These are phyloP conservation scores for Pyrenochaeta sp. DNA, from an alignment of 2,329 filamentous ascomycete genomes.

Conservation along the genomic window DNA sequence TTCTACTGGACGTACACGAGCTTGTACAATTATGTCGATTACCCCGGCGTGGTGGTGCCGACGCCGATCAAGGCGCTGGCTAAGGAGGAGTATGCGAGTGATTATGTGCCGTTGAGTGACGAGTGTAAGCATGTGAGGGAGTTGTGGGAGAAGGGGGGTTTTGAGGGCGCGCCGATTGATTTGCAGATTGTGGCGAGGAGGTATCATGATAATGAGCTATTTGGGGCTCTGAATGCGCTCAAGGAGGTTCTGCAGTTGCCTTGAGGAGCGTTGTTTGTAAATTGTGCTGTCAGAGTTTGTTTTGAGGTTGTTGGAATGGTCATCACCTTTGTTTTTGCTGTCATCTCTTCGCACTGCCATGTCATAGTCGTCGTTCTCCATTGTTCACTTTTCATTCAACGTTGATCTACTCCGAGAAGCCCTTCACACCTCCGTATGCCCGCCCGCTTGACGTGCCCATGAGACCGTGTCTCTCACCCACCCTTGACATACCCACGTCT, in stretches of 20 bases:
- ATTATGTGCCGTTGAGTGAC: slow-evolving; percentile 23
- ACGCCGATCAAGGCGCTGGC: slow-evolving; percentile 19
- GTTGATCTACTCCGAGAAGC: too few species aligned
- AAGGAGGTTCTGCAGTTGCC: slow-evolving; percentile 23
- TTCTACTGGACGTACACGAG: slow-evolving; percentile 33
- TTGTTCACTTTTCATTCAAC: too few species aligned
- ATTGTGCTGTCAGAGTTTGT: too few species aligned
- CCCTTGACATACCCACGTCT: too few species aligned
- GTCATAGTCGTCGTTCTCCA: too few species aligned
- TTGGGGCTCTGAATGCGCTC: slow-evolving; percentile 25
- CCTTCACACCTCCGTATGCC: too few species aligned
- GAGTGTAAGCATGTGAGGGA: slow-evolving; percentile 26
- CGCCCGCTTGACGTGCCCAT: too few species aligned
- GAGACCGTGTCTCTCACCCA: too few species aligned
- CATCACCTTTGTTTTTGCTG: too few species aligned
- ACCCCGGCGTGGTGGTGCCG: slow-evolving; percentile 26
- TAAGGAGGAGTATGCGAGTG: slow-evolving; percentile 21
- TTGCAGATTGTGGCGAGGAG: slow-evolving; percentile 29
- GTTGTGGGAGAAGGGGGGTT: slow-evolving; percentile 24
- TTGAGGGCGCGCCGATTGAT: slow-evolving; percentile 28
- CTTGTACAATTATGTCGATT: slow-evolving; percentile 29
- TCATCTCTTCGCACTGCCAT: too few species aligned
- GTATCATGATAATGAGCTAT: slow-evolving; percentile 30
- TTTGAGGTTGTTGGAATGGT: too few species aligned
- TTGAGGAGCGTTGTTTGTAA: too few species aligned